Conservation (phyloP, 2,329 filamentous ascomycete species). For the Colletotrichum caudatum region DNA sequence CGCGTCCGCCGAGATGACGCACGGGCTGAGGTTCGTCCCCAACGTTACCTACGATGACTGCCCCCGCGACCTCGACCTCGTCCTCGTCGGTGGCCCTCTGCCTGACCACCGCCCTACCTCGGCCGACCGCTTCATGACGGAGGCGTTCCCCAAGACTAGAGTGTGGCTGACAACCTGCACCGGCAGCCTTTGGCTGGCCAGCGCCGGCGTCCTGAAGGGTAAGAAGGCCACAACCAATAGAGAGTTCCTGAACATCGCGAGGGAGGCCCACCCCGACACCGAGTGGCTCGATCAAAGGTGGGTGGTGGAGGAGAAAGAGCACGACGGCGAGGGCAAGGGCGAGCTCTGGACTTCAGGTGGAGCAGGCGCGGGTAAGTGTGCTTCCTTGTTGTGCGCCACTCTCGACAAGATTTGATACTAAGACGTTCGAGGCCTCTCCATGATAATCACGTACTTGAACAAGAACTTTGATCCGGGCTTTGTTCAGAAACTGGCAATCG, state of each 20-base stretch:
- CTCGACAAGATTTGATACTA: neutral
- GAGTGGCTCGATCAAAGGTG: conserved; percentile 55
- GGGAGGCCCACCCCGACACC: conserved; percentile 48
- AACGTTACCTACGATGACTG: conserved; percentile 55
- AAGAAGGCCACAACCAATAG: conserved; percentile 56
- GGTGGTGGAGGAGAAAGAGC: conserved; percentile 52
- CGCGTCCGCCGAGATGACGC: conserved; percentile 48
- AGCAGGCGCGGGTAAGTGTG: conserved; percentile 50
- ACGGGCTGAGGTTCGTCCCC: conserved; percentile 50
- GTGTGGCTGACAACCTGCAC: conserved; percentile 54
- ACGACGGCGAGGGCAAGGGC: conserved; percentile 45
- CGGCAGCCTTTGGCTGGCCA: conserved; percentile 55
- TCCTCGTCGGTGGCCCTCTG: conserved; percentile 53
- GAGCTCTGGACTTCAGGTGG: conserved; percentile 55
- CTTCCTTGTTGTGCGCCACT: too few species aligned
- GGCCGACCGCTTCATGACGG: conserved; percentile 52
- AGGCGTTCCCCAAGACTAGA: conserved; percentile 51
- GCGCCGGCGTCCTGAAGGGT: conserved; percentile 51
- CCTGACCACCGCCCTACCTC: conserved; percentile 48
- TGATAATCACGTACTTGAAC: conserved; percentile 33
- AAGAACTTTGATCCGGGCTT: conserved; percentile 33
- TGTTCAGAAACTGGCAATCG: conserved; percentile 28
- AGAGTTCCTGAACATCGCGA: conserved; percentile 46
- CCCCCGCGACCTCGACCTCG: conserved; percentile 56
- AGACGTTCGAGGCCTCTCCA: neutral